Base-by-base conservation (phyloP, 2,329 filamentous ascomycete genomes). In the Sarocladiaceae sp. region DNA sequence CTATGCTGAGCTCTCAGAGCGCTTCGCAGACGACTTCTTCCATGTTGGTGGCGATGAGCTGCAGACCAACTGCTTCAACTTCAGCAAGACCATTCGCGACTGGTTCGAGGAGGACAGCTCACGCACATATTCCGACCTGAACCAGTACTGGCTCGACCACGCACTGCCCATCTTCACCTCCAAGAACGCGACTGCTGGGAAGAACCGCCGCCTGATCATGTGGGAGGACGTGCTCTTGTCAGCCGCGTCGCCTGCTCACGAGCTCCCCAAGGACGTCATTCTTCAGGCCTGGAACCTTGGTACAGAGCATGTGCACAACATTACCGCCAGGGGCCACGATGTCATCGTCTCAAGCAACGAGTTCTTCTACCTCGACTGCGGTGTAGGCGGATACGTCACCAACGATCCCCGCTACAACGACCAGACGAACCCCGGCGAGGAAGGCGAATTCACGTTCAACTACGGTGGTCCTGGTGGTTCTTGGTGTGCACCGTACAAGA, bases 1-100 rank as follows among this genome's bases (percentile, higher is more conserved):
- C 12, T 83, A 88, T 53, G 72, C 73, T n/a, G 89, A 95, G 57
- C 58, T 95, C 19, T 67, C 94, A 44, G 88, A 88, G 12, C 74
- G 87, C 21, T 62, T 89, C 10, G 66, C 70, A 7, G 73, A 83
- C 2, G 67, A 78, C 6, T 79, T 91, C 65, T 94, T 91, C 69
- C 88, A 95, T 65, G 85, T 85, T 1, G 89, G 89, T 34, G 89
- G 89, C 45, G 89, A 95, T 56, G 89, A 95, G 67, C 80, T 94
- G 49, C 91, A 93, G 62, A 72, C 72, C 49, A 83, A 90, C 55
- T 80, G 76, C 63, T 79, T 75, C 65, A 79, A 79, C 58, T 75
- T 76, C 57, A 75, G 70, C 57, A 60, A 60, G 18, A 57, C 66
- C 12, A 69, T 72, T 29, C 64, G 61, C 3, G 60, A 69, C 4